Percentiles rank a stretch among this genome's conserved stretches.
Evolutionary conservation across 2,329 filamentous ascomycete genomes (phyloP).

Genomic region (Raffaelea deltoideospora): DNA sequence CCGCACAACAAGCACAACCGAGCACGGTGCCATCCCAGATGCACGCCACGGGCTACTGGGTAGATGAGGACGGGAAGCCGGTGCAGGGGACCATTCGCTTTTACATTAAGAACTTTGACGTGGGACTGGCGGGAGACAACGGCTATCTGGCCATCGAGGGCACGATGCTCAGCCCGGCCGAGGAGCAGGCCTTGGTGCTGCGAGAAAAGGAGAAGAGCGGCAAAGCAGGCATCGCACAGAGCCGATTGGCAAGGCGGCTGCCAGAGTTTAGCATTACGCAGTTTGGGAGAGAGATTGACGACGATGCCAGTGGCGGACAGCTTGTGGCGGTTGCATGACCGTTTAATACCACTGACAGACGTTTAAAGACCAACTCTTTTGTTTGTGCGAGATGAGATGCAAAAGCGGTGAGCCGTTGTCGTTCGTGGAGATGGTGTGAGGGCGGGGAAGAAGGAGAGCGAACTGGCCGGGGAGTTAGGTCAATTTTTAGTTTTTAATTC

Average conservation of each 20-base stretch:
- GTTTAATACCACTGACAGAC: too few species aligned
- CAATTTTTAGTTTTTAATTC: too few species aligned
- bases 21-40: constrained; percentile 14
- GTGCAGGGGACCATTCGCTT: constrained; percentile 61
- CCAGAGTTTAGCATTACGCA: constrained; percentile 44
- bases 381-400: too few species aligned
- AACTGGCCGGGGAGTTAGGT: too few species aligned
- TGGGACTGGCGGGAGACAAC: constrained; percentile 56
- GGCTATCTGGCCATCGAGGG: constrained; percentile 78
- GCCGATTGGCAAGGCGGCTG: constrained; percentile 17
- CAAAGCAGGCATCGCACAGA: constrained; percentile 15
- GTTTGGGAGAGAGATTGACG: constrained; percentile 30
- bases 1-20: constrained; percentile 13
- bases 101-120: constrained; percentile 72
- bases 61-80: constrained; percentile 52
- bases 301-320: constrained; percentile 22
- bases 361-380: too few species aligned
- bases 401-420: too few species aligned
- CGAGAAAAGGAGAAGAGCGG: constrained; percentile 32
- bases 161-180: constrained; percentile 59
- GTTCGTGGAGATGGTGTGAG: too few species aligned
- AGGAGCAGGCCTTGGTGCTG: constrained; percentile 44
- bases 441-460: too few species aligned
- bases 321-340: constrained; percentile 5
- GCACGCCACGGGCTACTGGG: constrained; percentile 56